Base-by-base conservation (phyloP, 2,329 filamentous ascomycete genomes). In the Rutstroemia sp. region DNA sequence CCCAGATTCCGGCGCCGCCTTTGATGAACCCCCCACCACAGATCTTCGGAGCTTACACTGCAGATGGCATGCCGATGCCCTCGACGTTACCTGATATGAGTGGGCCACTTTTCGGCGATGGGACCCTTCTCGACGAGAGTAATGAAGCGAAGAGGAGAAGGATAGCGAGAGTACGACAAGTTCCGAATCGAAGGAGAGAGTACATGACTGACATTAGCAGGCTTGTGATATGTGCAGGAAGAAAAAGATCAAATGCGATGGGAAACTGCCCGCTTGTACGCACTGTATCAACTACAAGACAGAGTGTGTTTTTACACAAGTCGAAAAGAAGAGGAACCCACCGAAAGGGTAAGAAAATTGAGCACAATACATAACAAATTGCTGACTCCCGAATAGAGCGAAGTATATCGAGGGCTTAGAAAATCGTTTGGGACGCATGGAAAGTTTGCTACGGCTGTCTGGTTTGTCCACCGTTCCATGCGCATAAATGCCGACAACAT, bases 261-360 rank as follows among this genome's bases (percentile, higher is more conserved):
- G 94, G 64, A 96, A 95, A 75, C 83, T 95, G 73, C 92, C 94
- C 39, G 85, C 91, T 59, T 99, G 94, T 73, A 92, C 89, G 7
- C 94, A 97, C 73, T 99, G 92, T 72, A 87, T 88, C 71, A 97
- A 96, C 72, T 96, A 96, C 78, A 96, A 96, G 78, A 96, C 92
- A 5, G 91, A 96, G 66, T 99, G 92, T 72, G 83, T 96, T 65
- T 97, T 97, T 70, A 97, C 94, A 0, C 91, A 96, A 70, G 92
- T 97, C 39, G 94, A 99, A 76, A 99, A 99, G 84, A 99, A 99
- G 79, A 83, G 94, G 58, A 94, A 88, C 71, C 92, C 94, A 53
- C 94, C 92, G 1, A 99, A 97, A 78, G 92, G 94, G 91, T 95
- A 80, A 63, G 81, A 17, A n/a, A 16, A 23, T 21, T 12, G 17